phyloP scores from a whole-genome alignment of 257 asterid genomes.

The Fraxinus pennsylvanica region DNA sequence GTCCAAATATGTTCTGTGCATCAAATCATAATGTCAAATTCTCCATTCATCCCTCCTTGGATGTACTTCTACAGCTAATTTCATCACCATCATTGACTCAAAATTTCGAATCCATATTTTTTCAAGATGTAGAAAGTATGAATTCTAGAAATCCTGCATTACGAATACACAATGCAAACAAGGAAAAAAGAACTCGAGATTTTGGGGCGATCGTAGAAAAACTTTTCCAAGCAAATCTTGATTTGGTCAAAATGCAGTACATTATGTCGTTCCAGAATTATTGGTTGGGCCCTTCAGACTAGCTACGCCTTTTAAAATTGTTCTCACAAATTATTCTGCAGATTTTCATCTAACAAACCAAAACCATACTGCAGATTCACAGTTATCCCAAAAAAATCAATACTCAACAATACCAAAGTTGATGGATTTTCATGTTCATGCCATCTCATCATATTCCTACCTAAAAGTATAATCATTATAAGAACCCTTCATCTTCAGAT shows the following conservation, averaged over 20 bases:
- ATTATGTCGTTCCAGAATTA: conserved; percentile 41
- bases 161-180: neutral
- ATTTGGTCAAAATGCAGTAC: conserved; percentile 36
- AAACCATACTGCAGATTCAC: neutral
- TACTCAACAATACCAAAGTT: neutral
- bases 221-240: neutral
- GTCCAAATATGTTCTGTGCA: neutral
- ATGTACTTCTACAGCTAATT: too few relatives aligned
- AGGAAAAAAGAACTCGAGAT: neutral
- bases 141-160: neutral
- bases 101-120: neutral
- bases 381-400: neutral
- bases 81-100: neutral
- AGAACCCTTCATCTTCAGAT: neutral
- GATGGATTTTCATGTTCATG: neutral
- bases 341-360: conserved; percentile 2
- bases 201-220: neutral
- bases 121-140: neutral
- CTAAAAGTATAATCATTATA: neutral
- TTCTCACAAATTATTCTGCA: conserved; percentile 27
- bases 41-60: neutral
- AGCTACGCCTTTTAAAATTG: conserved; percentile 28
- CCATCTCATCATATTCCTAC: neutral
- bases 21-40: neutral
- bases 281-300: conserved; percentile 46